phyloP scores from a whole-genome alignment of 1,139 yeast genomes.

The Arxiozyma heterogenica region DNA sequence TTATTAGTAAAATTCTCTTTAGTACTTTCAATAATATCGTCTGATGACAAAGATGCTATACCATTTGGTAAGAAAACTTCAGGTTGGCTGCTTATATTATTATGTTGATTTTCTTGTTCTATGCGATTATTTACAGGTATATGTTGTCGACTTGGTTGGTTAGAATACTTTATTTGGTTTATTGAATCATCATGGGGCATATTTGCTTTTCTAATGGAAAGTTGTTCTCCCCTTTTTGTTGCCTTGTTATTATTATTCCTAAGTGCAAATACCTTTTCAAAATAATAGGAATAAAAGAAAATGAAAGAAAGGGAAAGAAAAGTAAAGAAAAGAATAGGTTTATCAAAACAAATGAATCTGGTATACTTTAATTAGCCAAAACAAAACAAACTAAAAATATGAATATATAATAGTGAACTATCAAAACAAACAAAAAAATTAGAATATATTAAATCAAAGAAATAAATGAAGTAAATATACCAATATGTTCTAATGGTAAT shows the following conservation, averaged over 20 bases:
- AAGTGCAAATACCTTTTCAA: not conserved
- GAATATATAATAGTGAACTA: not conserved
- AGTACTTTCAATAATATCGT: not conserved
- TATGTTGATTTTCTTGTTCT: not conserved
- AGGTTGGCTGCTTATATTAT: not conserved
- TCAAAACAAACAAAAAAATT: not conserved
- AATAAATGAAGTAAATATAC: not conserved
- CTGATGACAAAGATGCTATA: not conserved
- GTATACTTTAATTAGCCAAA: too few species aligned
- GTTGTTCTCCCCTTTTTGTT: not conserved
- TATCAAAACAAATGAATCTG: too few species aligned
- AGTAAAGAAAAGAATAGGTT: too few species aligned
- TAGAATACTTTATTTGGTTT: not conserved
- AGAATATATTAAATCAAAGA: too few species aligned
- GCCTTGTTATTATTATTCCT: not conserved
- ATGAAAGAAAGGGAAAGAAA: too few species aligned
- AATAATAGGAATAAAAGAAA: not conserved
- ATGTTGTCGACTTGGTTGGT: not conserved
- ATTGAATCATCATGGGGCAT: not conserved
- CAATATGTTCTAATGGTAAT: not conserved
- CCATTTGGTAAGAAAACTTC: not conserved
- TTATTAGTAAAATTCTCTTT: not conserved
- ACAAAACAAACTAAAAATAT: too few species aligned
- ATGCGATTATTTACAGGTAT: not conserved
- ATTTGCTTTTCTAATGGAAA: too few species aligned